phyloP scores from a whole-genome alignment of 163 green algal genomes.

The Prototheca wickerhamii region DNA sequence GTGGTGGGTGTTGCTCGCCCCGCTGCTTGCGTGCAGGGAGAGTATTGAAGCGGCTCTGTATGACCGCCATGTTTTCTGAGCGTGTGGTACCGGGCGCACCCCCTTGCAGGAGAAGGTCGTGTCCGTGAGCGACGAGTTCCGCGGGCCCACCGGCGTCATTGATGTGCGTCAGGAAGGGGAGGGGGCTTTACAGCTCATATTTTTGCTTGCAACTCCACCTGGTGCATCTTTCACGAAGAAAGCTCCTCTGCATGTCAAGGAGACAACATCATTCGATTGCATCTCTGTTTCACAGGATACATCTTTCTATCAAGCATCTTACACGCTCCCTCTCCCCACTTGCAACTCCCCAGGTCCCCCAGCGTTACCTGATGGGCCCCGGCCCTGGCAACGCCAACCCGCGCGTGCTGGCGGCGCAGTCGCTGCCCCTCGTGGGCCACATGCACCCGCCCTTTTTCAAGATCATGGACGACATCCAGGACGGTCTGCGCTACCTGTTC shows the following conservation, averaged over 20 bases:
- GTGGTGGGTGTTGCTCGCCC: not conserved
- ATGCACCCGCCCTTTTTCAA: constrained; percentile 86
- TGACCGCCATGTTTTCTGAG: not conserved
- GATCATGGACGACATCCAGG: constrained; percentile 79
- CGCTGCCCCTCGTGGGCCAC: constrained; percentile 44
- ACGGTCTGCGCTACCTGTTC: constrained; percentile 70
- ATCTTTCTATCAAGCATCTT: not conserved
- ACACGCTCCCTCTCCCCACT: not conserved
- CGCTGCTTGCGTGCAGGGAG: no score
- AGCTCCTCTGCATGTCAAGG: no score
- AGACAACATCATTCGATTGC: no score
- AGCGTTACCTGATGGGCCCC: constrained; percentile 80
- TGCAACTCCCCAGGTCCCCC: constrained; percentile 48
- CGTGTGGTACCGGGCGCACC: no score
- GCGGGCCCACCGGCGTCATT: constrained; percentile 28
- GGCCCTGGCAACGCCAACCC: constrained; percentile 80
- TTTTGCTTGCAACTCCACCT: not conserved
- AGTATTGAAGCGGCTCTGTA: not conserved
- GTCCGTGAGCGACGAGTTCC: constrained; percentile 31
- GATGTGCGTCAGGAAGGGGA: constrained; percentile 21
- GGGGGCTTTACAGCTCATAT: not conserved
- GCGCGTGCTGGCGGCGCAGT: constrained; percentile 65
- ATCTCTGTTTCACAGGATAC: no score
- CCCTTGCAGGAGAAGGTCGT: constrained; percentile 28
- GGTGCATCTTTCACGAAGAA: no score